Percentiles rank a stretch among this genome's conserved stretches.
phyloP scores from a whole-genome alignment of 106 monocot species.

The Hemerocallis citrina region DNA sequence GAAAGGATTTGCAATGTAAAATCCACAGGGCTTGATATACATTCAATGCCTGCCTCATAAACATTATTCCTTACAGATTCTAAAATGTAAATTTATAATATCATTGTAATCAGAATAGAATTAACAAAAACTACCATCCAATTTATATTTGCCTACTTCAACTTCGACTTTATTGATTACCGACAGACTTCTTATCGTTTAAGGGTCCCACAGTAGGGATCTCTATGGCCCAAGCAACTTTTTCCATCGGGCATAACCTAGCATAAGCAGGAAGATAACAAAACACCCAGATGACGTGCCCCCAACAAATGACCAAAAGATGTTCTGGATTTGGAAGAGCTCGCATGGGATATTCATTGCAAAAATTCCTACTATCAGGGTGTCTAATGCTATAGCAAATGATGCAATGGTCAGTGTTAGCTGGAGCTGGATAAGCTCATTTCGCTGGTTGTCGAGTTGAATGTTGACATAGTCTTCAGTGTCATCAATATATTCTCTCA shows the following conservation, averaged over 20 bases:
- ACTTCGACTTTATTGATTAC: too few species aligned
- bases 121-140: too few species aligned
- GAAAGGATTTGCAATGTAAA: too few species aligned
- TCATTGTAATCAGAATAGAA: too few species aligned
- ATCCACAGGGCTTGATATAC: too few species aligned
- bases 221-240: constrained; percentile 35
- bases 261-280: constrained; percentile 51
- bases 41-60: too few species aligned
- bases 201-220: neutral
- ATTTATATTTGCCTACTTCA: too few species aligned
- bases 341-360: constrained; percentile 66
- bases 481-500: constrained; percentile 88
- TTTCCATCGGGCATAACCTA: constrained; percentile 86
- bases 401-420: constrained; percentile 56
- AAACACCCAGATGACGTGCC: constrained; percentile 59
- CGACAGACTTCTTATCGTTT: too few species aligned
- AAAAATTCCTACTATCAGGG: constrained; percentile 55
- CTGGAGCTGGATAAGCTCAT: constrained; percentile 90
- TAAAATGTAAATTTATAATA: too few species aligned
- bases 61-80: too few species aligned
- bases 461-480: constrained; percentile 96
- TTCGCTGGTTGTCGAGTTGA: constrained; percentile 93
- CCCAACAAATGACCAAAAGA: constrained; percentile 61
- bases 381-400: constrained; percentile 55
- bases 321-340: constrained; percentile 9